Base-by-base conservation (phyloP, 2,329 filamentous ascomycete genomes). In the Colletotrichum graminicola region DNA sequence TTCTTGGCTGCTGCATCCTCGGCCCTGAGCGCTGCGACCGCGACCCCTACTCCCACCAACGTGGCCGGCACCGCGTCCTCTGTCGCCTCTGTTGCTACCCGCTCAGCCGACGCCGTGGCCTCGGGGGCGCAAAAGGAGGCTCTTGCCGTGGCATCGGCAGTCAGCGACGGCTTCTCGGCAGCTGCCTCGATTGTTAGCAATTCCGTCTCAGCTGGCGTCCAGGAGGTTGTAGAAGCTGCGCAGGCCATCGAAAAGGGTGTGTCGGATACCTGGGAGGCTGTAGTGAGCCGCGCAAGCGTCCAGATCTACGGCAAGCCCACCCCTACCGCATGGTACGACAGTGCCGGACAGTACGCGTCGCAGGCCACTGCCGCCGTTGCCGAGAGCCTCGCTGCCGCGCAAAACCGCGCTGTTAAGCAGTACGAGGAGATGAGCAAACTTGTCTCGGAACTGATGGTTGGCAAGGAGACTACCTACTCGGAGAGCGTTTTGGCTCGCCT, bases 381-480 rank as follows among this genome's bases (percentile, higher is more conserved):
- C 0, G 80, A 81, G 41, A 76, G 76, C 51, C 83, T 80, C 3
- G 87, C 88, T 14, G 89, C 91, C 54, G 91, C 89, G 6, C 90
- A 90, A 1, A 87, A 87, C 26, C 86, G 86, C 51, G 89, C 89
- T 0, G 84, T 84, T 7, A 85, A 87, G 59, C 91, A 94, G 76
- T 95, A 93, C 75, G 87, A 88, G 6, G 89, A 89, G 34, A 87
- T 97, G 6, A 90, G 91, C 78, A 89, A 88, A 16, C 86, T 96
- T 2, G 87, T 97, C 18, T 92, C 92, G 1, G 94, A 97, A 79
- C 84, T 97, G 1, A 85, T 97, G 18, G 82, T 87, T 51, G 94
- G 93, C 64, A 94, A 92, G 79, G 94, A 97, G 78, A 91, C 93
- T 0, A 90, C 91, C 18, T 97, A 94, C 76, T 94, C 92, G 0